A percentile compares a stretch with the other conserved stretches of the same genome.
These are phyloP conservation scores for Chiua sp. DNA, from an alignment of 1,284 basidiomycete species.

Conservation along the genomic window DNA sequence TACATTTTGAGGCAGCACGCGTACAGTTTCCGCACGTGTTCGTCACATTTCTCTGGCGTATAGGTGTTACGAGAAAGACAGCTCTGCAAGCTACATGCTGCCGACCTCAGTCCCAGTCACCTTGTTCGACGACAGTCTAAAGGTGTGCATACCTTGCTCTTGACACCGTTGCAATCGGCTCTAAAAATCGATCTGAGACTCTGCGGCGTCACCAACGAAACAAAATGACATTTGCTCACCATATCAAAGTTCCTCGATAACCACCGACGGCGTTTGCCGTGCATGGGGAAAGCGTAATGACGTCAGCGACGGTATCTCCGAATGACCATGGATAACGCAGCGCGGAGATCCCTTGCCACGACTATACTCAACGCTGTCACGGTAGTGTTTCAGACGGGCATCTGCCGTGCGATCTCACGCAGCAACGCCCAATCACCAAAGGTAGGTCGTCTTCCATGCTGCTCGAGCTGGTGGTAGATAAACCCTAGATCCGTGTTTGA, in stretches of 20 bases:
- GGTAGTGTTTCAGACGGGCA: no score
- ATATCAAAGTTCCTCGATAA: not conserved
- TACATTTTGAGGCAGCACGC: constrained; percentile 51
- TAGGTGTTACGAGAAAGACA: constrained; percentile 72
- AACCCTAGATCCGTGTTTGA: not conserved
- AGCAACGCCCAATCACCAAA: not conserved
- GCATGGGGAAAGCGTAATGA: not conserved
- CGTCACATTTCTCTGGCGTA: constrained; percentile 63
- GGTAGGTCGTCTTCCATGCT: not conserved
- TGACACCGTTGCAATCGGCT: constrained; percentile 29
- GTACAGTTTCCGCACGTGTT: constrained; percentile 46
- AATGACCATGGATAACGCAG: not conserved
- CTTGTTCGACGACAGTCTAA: not conserved
- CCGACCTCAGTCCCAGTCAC: not conserved
- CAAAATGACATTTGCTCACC: not conserved
- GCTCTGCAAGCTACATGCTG: constrained; percentile 66
- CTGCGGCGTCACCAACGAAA: not conserved
- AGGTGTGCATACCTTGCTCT: constrained; percentile 33
- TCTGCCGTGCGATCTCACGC: not conserved
- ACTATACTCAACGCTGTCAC: not conserved
- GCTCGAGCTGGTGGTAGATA: not conserved
- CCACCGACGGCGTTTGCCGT: not conserved
- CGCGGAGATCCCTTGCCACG: not conserved
- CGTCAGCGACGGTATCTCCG: not conserved
- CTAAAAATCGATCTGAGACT: not conserved